Evolutionary conservation across 441 rosid genomes (phyloP).

Genomic region (Isatis lusitanica): DNA sequence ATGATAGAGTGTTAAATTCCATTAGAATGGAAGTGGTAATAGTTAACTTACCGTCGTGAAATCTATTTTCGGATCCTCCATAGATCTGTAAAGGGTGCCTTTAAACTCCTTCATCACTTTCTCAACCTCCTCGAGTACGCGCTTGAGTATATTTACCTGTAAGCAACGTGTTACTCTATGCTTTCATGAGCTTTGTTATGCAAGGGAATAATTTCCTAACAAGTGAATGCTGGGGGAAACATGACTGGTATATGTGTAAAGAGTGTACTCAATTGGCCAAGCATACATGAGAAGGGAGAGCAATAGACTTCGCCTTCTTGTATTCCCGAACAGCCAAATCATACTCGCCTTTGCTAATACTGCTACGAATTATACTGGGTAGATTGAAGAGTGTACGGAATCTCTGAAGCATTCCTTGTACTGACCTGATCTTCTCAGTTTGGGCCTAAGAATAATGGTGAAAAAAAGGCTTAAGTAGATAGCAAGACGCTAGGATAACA

Average conservation of each 20-base stretch:
- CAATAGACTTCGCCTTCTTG: conserved; percentile 96
- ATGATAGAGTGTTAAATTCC: background rate
- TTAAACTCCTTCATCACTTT: conserved; percentile 95
- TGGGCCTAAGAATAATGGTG: conserved; percentile 59
- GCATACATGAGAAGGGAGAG: conserved; percentile 93
- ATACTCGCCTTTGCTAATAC: conserved; percentile 94
- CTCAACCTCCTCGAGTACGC: conserved; percentile 98
- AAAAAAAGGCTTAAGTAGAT: conserved; percentile 11
- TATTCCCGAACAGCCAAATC: conserved; percentile 98
- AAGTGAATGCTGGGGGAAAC: conserved; percentile 2
- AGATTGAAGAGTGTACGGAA: conserved; percentile 87
- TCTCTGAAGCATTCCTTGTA: conserved; percentile 93
- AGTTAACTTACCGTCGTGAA: conserved; percentile 68
- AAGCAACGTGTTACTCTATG: conserved; percentile 30
- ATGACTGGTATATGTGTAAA: conserved; percentile 1
- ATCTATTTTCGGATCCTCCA: conserved; percentile 99
- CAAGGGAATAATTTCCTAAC: background rate
- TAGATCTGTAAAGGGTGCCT: conserved; percentile 84
- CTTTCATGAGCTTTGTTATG: conserved; percentile 12
- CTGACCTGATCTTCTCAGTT: conserved; percentile 97
- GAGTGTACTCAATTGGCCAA: background rate
- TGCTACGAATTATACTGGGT: conserved; percentile 89
- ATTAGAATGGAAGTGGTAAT: background rate
- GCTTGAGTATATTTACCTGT: conserved; percentile 93
- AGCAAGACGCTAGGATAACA: conserved; percentile 10